phyloP scores from a whole-genome alignment of 768 basidiomycete species.

The Leccinum olivaceopallidum region DNA sequence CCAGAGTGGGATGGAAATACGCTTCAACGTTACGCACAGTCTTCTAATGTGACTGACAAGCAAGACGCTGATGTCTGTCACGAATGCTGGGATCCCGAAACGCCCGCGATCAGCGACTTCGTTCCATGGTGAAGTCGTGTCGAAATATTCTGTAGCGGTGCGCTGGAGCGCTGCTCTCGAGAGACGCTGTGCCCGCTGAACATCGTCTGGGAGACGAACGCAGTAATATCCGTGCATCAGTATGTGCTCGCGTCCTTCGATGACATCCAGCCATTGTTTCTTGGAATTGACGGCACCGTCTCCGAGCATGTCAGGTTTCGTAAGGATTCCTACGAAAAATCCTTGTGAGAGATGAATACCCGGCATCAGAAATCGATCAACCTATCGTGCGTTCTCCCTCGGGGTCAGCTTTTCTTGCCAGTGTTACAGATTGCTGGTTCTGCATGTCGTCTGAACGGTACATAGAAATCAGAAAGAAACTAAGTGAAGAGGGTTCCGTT shows the following conservation, averaged over 20 bases:
- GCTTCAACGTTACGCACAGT: slow-evolving; percentile 40
- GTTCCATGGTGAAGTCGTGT: too few relatives aligned
- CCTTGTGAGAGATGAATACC: background rate
- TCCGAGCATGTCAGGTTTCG: slow-evolving; percentile 63
- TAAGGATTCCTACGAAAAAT: slow-evolving; percentile 54
- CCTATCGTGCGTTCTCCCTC: slow-evolving; percentile 64
- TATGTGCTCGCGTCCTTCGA: slow-evolving; percentile 46
- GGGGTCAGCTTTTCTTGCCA: slow-evolving; percentile 56
- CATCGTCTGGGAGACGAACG: slow-evolving; percentile 63
- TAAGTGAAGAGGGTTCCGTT: background rate
- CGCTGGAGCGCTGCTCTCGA: slow-evolving; percentile 38
- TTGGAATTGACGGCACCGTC: slow-evolving; percentile 43
- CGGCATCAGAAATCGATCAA: slow-evolving; percentile 21
- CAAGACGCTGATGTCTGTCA: slow-evolving; percentile 23
- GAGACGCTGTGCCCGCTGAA: slow-evolving; percentile 42
- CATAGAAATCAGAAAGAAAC: background rate
- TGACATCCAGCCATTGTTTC: slow-evolving; percentile 48
- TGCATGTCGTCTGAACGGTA: slow-evolving; percentile 60
- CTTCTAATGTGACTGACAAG: slow-evolving; percentile 53
- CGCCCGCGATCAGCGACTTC: too few relatives aligned
- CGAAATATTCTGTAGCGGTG: too few relatives aligned
- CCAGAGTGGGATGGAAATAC: background rate
- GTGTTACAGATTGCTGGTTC: slow-evolving; percentile 55
- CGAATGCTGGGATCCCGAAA: too few relatives aligned
- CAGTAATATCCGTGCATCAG: slow-evolving; percentile 65